Evolutionary conservation across 345 rosid genomes (phyloP).

Genomic region (Toxicodendron radicans): DNA sequence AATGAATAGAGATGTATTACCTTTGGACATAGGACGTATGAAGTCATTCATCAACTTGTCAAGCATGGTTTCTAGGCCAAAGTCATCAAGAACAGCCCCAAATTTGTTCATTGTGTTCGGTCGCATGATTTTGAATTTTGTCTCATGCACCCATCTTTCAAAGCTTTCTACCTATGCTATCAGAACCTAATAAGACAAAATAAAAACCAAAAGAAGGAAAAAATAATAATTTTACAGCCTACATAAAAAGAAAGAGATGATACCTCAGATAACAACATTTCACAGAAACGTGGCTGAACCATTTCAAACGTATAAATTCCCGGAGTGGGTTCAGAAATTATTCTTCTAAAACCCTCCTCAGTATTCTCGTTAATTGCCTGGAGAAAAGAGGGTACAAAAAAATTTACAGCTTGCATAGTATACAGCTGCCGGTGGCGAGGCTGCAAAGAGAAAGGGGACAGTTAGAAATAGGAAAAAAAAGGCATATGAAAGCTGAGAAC

Average conservation of each 20-base stretch:
- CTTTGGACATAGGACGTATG: constrained; percentile 74
- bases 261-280: constrained; percentile 78
- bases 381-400: constrained; percentile 80
- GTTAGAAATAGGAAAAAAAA: not conserved
- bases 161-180: constrained; percentile 80
- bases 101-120: constrained; percentile 94
- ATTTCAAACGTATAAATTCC: constrained; percentile 84
- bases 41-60: constrained; percentile 73
- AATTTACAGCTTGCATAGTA: constrained; percentile 48
- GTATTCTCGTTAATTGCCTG: constrained; percentile 57
- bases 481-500: not conserved
- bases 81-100: constrained; percentile 96
- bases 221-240: not conserved
- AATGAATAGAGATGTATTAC: constrained; percentile 30
- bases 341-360: constrained; percentile 62
- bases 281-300: constrained; percentile 74
- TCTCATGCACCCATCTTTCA: constrained; percentile 77
- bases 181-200: constrained; percentile 46
- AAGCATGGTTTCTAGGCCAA: constrained; percentile 91
- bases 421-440: constrained; percentile 71
- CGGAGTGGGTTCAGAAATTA: constrained; percentile 53
- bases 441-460: constrained; percentile 45
- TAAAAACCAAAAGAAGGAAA: constrained; percentile 27
- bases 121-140: constrained; percentile 77
- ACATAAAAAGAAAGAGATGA: constrained; percentile 1